Evolutionary conservation across 192 early-diverging fungal species (phyloP).

Genomic region (Piromyces finnis): DNA sequence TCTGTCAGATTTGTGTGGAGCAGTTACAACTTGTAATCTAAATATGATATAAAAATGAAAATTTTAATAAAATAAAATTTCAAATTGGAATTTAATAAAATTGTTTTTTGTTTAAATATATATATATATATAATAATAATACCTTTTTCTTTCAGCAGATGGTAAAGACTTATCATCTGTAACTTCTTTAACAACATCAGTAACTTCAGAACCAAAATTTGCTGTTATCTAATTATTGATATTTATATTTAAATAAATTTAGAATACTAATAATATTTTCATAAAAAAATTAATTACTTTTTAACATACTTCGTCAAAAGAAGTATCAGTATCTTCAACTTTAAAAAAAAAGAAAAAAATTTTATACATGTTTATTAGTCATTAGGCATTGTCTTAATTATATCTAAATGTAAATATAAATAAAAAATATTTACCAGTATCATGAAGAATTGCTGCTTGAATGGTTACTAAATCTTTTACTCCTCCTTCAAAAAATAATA

Average conservation of each 20-base stretch:
- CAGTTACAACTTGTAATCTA: conserved; percentile 29
- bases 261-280: too few relatives aligned
- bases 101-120: too few relatives aligned
- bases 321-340: conserved; percentile 46
- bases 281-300: not conserved
- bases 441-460: conserved; percentile 39
- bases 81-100: too few relatives aligned
- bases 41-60: not conserved
- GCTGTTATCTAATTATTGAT: conserved; percentile 21
- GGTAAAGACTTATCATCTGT: conserved; percentile 39
- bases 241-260: too few relatives aligned
- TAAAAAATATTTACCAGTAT: conserved; percentile 12
- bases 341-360: too few relatives aligned
- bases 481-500: conserved; percentile 14
- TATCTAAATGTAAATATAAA: too few relatives aligned
- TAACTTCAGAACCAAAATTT: conserved; percentile 24
- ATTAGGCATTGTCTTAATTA: too few relatives aligned
- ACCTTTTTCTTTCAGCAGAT: conserved; percentile 23
- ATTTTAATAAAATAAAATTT: conserved; percentile 1
- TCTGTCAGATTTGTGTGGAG: conserved; percentile 21
- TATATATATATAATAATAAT: not conserved
- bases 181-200: conserved; percentile 26
- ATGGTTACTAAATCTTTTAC: conserved; percentile 21
- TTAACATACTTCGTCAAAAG: conserved; percentile 23
- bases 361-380: too few relatives aligned